phyloP scores from a whole-genome alignment of 345 rosid species.

The Eucalyptus shirleyi region DNA sequence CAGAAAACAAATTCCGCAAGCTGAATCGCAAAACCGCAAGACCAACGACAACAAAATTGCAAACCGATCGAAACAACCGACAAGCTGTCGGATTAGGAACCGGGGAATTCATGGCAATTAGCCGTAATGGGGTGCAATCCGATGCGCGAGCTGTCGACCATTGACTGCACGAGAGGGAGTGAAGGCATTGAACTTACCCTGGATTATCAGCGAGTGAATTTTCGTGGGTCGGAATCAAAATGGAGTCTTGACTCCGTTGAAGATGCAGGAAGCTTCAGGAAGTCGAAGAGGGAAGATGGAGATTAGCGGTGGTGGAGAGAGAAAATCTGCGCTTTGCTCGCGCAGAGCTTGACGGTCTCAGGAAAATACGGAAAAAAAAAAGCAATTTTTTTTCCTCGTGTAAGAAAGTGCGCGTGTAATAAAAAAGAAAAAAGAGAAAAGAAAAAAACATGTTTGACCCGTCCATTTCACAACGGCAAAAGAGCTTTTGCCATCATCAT shows the following conservation, averaged over 20 bases:
- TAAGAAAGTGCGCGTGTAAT: not conserved
- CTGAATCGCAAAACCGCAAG: not conserved
- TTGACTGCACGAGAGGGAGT: not conserved
- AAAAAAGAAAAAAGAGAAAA: not conserved
- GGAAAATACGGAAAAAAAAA: not conserved
- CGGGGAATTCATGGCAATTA: not conserved
- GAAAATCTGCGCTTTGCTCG: slow-evolving; percentile 5
- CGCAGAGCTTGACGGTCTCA: not conserved
- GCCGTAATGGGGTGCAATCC: not conserved
- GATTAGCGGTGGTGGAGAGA: slow-evolving; percentile 1
- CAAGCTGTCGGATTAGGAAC: not conserved
- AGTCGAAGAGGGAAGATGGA: not conserved
- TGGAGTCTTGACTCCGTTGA: not conserved
- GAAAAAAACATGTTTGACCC: not conserved
- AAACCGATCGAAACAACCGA: not conserved
- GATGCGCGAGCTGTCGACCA: not conserved
- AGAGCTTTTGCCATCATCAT: not conserved
- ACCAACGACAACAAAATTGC: not conserved
- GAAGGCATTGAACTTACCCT: not conserved
- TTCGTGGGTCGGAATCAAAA: not conserved
- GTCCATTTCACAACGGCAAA: not conserved
- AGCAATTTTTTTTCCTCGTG: not conserved
- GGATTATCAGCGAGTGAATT: not conserved
- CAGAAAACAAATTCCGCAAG: not conserved
- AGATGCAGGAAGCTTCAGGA: not conserved